Percentiles rank a stretch among this genome's conserved stretches.
Conservation (phyloP, 768 basidiomycete genomes). For the Pulveroboletus sp. region DNA sequence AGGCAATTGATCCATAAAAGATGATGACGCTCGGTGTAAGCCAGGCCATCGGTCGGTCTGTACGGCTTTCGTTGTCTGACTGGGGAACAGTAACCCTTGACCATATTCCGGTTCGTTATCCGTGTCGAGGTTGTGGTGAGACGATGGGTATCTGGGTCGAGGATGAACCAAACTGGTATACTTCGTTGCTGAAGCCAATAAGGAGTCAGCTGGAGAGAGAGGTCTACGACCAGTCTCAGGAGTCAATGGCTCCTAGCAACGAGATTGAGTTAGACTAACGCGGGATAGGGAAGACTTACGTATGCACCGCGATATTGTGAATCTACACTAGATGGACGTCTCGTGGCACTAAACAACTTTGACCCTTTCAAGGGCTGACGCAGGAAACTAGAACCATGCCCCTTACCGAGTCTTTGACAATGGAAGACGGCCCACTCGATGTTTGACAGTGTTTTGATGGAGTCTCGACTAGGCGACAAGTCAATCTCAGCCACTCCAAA, state of each 20-base stretch:
- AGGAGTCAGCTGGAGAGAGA: constrained; percentile 39
- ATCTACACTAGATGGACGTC: constrained; percentile 36
- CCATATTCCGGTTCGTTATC: constrained; percentile 37
- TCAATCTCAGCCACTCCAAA: constrained; percentile 1
- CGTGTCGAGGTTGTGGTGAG: constrained; percentile 39
- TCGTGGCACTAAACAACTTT: constrained; percentile 20
- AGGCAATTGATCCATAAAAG: constrained; percentile 34
- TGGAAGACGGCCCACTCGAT: constrained; percentile 42
- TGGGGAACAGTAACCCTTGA: constrained; percentile 26
- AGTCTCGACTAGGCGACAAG: constrained; percentile 23
- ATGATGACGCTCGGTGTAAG: constrained; percentile 33
- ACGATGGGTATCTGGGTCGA: constrained; percentile 22
- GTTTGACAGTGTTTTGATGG: constrained; percentile 38
- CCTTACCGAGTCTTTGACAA: constrained; percentile 42
- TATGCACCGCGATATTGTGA: constrained; percentile 27
- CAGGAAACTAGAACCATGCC: constrained; percentile 26
- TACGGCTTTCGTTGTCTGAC: constrained; percentile 57
- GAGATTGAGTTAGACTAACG: constrained; percentile 7
- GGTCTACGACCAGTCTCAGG: constrained; percentile 41
- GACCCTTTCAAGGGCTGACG: constrained; percentile 21
- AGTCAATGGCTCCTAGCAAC: constrained; percentile 39
- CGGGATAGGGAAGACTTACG: constrained; percentile 25
- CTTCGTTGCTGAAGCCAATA: constrained; percentile 22
- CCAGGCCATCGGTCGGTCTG: constrained; percentile 55
- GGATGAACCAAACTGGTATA: constrained; percentile 24